Conservation (phyloP, 2,329 filamentous ascomycete genomes). For the Apiospora hydei region DNA sequence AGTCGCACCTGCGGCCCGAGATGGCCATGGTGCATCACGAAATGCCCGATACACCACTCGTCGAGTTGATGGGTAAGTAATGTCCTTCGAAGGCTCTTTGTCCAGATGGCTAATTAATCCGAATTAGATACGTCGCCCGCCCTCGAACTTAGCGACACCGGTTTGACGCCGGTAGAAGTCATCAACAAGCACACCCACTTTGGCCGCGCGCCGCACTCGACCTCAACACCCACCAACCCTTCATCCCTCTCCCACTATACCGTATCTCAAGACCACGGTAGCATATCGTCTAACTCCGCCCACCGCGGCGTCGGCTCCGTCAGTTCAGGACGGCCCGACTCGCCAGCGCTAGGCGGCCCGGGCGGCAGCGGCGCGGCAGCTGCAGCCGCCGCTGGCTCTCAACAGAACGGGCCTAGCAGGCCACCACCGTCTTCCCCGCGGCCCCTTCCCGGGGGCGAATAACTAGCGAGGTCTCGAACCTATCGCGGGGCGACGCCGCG, state of each 20-base stretch:
- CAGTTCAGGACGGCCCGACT: slow-evolving; percentile 31
- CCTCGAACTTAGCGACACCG: slow-evolving; percentile 55
- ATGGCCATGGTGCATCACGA: slow-evolving; percentile 42
- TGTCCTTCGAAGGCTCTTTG: background rate
- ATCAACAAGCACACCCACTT: slow-evolving; percentile 46
- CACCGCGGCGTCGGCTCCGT: slow-evolving; percentile 11
- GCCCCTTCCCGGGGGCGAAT: slow-evolving; percentile 26
- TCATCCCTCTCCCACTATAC: slow-evolving; percentile 36
- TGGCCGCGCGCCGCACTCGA: slow-evolving; percentile 33
- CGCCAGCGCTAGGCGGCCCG: slow-evolving; percentile 33
- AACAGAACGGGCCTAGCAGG: background rate
- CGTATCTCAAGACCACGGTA: slow-evolving; percentile 42
- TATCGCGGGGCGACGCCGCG: slow-evolving; percentile 49
- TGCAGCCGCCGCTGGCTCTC: slow-evolving; percentile 21
- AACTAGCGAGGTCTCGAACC: slow-evolving; percentile 49
- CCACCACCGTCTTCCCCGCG: slow-evolving; percentile 23
- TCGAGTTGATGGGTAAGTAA: slow-evolving; percentile 56
- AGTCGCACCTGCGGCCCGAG: slow-evolving; percentile 15
- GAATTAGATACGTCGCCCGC: slow-evolving; percentile 50
- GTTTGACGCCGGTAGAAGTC: slow-evolving; percentile 49
- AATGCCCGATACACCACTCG: slow-evolving; percentile 52
- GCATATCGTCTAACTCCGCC: slow-evolving; percentile 37
- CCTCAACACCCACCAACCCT: slow-evolving; percentile 38
- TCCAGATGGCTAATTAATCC: slow-evolving; percentile 30
- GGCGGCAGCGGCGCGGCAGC: background rate